Evolutionary conservation across 129 eudicot genomes (phyloP), one percentile per base, ranked within the genome.

Genomic region (Flaveria trinervia): DNA sequence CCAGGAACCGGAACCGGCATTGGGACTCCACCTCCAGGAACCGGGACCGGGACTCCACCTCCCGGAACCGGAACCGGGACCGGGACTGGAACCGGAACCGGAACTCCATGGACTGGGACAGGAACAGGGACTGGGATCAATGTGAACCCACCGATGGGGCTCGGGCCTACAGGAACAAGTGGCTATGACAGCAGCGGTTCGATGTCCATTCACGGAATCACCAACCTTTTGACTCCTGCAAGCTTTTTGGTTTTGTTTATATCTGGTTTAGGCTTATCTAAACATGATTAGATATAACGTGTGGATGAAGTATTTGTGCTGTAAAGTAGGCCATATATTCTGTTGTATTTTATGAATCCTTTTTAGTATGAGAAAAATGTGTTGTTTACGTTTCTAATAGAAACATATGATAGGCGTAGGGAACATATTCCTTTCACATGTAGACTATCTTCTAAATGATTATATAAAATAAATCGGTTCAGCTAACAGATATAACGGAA

Each of bases 251-350:
- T 57, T 67, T 68, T 22, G 80, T 4, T 56, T 68, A 36, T 43
- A 74, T 74, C 60, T 72, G 83, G 69, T 73, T 13, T 59, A 65
- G 57, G 62, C 74, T 44, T 39, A 67, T 80, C 18, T 80, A 23
- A 51, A 16, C 23, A 62, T 48, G 44, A 66, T 61, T 20, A 45
- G 59, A 64, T 72, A 16, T n/a, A 50, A 78, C 50, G 30, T 62
- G 67, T 52, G 72, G 72, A 79, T 71, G 78, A 73, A 74, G 43
- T 52, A 28, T 73, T 80, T 49, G 45, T 73, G 76, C 57, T 80
- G 84, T 80, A 80, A 69, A 80, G 71, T 71, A 57, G 84, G 80
- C 16, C 67, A 43, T 80, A 43, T 28, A 18, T 80, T 65, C 22
- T 52, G 65, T 20, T 80, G 84, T 80, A 74, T 74, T 28, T 14